Conservation (phyloP, 129 eudicot species). For the Saussurea involucrata region DNA sequence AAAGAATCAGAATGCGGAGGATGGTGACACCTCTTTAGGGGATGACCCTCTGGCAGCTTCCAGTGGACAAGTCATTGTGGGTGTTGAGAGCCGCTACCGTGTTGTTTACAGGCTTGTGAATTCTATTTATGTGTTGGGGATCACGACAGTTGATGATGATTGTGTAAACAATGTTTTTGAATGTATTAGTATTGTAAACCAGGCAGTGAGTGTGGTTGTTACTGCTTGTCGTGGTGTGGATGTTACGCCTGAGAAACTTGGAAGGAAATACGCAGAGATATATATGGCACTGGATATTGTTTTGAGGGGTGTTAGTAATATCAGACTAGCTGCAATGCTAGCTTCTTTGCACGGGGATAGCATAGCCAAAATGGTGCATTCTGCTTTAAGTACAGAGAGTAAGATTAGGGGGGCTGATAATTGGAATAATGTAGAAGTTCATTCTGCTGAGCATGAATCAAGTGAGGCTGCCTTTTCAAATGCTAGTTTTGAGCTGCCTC, state of each 20-base stretch:
- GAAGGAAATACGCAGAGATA: conserved; percentile 79
- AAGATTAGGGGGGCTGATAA: conserved; percentile 87
- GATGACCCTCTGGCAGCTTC: conserved; percentile 96
- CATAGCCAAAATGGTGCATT: conserved; percentile 94
- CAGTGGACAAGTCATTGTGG: conserved; percentile 89
- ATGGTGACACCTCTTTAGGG: conserved; percentile 50
- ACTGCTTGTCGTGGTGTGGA: conserved; percentile 97
- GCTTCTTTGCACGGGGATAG: conserved; percentile 87
- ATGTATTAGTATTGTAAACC: conserved; percentile 76
- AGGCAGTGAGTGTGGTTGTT: conserved; percentile 78
- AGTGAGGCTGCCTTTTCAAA: conserved; percentile 55
- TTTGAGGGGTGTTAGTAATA: conserved; percentile 83
- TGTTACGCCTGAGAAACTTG: conserved; percentile 84
- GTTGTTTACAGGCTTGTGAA: conserved; percentile 76
- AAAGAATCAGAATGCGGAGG: conserved; percentile 43
- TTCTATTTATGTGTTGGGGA: conserved; percentile 70
- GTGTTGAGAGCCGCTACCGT: conserved; percentile 76
- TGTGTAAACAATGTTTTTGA: conserved; percentile 70
- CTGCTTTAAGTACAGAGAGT: conserved; percentile 74
- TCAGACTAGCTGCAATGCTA: conserved; percentile 87
- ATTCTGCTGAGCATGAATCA: conserved; percentile 67
- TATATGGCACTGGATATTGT: conserved; percentile 96
- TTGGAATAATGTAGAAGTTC: conserved; percentile 56
- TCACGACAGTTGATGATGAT: conserved; percentile 65
- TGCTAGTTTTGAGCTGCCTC: conserved; percentile 72